Evolutionary conservation across 768 basidiomycete genomes (phyloP), one percentile per base, ranked within the genome.

Genomic region (Collybia sordida): DNA sequence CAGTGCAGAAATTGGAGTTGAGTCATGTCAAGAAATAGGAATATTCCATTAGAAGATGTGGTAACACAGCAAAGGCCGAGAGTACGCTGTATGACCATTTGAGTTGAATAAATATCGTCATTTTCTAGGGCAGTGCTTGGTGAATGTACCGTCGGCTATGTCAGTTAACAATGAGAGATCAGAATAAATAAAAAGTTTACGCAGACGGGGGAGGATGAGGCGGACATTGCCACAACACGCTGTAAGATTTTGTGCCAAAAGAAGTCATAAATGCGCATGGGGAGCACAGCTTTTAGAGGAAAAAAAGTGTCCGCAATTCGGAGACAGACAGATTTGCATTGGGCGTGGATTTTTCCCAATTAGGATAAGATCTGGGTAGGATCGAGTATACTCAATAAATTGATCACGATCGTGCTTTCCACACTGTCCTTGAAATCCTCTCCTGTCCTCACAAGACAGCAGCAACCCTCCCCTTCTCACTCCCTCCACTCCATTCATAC

Each of bases 331-430:
- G 19, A 49, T 21, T 44, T 41, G 25, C 42, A 49, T 48, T 54
- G 50, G 39, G 39, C 44, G 47, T 31, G 38, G 43, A 49, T 51
- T 11, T 43, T 38, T 7, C 46, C 42, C 24, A 36, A 48, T 45
- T 47, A 41, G 43, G 50, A 43, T 3, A 8, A 23, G 39, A 23
- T n/a, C 17, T 22, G 28, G 38, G 9, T 27, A 23, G 35, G 45
- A 41, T 51, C 35, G 37, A 37, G 34, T 56, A 56, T 56, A n/a
- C n/a, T n/a, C n/a, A 52, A 49, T 51, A 53, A 31, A 31, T 11
- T 22, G 50, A 57, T 57, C 50, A 47, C 36, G 51, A 56, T 53
- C 45, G 44, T 43, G 11, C 31, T 38, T 14, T 11, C 23, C 4
- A 36, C 4, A 36, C 23, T 18, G 11, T 52, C 25, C 35, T 15